Evolutionary conservation across 2,329 filamentous ascomycete genomes (phyloP).

Genomic region (Aureobasidium lini): DNA sequence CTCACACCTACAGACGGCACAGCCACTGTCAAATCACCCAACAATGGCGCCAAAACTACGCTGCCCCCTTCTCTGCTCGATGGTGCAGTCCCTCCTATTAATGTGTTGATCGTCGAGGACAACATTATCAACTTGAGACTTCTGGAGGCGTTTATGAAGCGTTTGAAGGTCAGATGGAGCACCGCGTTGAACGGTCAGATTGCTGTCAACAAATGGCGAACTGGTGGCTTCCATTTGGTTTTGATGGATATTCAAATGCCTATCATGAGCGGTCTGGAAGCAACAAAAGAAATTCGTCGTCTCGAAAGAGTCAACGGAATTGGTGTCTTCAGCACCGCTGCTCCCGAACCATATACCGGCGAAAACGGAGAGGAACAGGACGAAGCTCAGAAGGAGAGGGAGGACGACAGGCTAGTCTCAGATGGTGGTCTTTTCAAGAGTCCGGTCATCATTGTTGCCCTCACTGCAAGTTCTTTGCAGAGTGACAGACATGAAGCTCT

Average conservation of each 20-base stretch:
- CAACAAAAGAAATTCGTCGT: slow-evolving; percentile 87
- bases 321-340: slow-evolving; percentile 63
- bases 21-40: slow-evolving; percentile 46
- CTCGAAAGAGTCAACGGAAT: slow-evolving; percentile 87
- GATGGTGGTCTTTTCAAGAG: slow-evolving; percentile 72
- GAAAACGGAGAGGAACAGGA: slow-evolving; percentile 20
- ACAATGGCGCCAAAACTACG: slow-evolving; percentile 2
- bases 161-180: slow-evolving; percentile 91
- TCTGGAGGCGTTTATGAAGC: slow-evolving; percentile 90
- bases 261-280: slow-evolving; percentile 91
- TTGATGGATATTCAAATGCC: slow-evolving; percentile 98
- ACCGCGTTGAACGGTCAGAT: slow-evolving; percentile 95
- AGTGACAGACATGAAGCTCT: slow-evolving; percentile 92
- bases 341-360: slow-evolving; percentile 15
- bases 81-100: slow-evolving; percentile 85
- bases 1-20: slow-evolving; percentile 21
- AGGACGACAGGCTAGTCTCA: slow-evolving; percentile 63
- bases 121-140: slow-evolving; percentile 96
- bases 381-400: slow-evolving; percentile 41
- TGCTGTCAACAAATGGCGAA: slow-evolving; percentile 86
- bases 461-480: slow-evolving; percentile 90
- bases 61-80: slow-evolving; percentile 45
- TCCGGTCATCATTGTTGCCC: slow-evolving; percentile 92
- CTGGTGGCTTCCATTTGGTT: slow-evolving; percentile 88
- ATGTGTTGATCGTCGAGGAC: slow-evolving; percentile 95